Base-by-base conservation (phyloP, 2,329 filamentous ascomycete genomes). In the Aspergillus fijiensis region DNA sequence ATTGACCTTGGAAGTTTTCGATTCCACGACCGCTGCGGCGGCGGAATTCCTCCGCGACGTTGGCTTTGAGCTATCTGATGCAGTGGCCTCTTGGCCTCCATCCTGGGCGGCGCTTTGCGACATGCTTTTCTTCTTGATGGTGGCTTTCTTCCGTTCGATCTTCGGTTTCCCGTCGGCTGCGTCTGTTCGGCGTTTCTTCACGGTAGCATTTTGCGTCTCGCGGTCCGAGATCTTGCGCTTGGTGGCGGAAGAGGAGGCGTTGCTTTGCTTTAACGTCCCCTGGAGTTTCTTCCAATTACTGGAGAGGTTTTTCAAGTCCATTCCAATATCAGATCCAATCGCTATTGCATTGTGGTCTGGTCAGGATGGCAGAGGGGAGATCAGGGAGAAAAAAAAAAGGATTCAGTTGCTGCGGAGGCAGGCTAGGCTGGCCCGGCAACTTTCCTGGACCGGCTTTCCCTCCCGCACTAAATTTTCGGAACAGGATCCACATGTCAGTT, bases 21-120 rank as follows among this genome's bases (percentile, higher is more conserved):
- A 73, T 67, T 70, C 77, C 74, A 84, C 81, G 63, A 80, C 86
- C 77, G 57, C 51, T 6, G 65, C 54, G 42, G 49, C 83, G 80
- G 77, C 83, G 80, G 77, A 90, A 89, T 16, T 85, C 85, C 69
- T 86, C 82, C 35, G 84, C 83, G 45, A 89, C 71, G 60, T 84
- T 80, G 68, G 87, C 84, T 27, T 84, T 81, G 67, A 87, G 84
- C 63, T 87, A 82, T 65, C 84, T 81, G 12, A 85, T 82, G 83
- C 87, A 87, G 51, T 88, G 75, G 82, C 27, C 87, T 79, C 16
- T 6, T 14, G 33, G 45, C 31, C 57, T 50, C 51, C 63, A 35
- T 60, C 49, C 23, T 61, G 53, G 14, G 64, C 39, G 10, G 64
- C 39, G 9, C 51, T 62, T 29, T 75, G 69, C 11, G 67, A 62